These are phyloP conservation scores for Aspergillus sp. DNA, from an alignment of 2,329 filamentous ascomycete genomes.

Conservation along the genomic window DNA sequence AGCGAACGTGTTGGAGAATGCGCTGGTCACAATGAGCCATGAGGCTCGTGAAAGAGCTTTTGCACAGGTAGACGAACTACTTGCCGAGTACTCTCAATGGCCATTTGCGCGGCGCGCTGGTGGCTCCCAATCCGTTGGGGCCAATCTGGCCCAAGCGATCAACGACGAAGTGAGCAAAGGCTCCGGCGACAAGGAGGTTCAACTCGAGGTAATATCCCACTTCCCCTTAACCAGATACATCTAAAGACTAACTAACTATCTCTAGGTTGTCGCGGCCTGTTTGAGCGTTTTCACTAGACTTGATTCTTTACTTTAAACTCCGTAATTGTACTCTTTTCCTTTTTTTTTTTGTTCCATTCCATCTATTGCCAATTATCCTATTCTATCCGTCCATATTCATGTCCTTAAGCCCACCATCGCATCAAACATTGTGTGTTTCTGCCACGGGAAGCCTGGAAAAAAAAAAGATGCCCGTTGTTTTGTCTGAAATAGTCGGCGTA, in stretches of 20 bases:
- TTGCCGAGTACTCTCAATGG: conserved; percentile 97
- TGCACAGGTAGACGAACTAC: conserved; percentile 91
- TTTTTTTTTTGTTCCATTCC: conserved; percentile 6
- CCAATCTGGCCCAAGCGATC: conserved; percentile 86
- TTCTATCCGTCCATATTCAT: conserved; percentile 4
- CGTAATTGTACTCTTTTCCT: conserved; percentile 11
- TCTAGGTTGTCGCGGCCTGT: conserved; percentile 81
- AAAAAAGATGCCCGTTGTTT: background rate
- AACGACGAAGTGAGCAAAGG: conserved; percentile 80
- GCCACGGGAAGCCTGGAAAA: background rate
- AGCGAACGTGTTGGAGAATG: conserved; percentile 96
- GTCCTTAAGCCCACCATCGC: background rate
- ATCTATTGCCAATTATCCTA: conserved; percentile 6
- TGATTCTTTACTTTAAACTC: conserved; percentile 78
- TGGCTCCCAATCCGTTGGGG: conserved; percentile 80
- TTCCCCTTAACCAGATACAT: conserved; percentile 6
- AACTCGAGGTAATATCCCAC: conserved; percentile 74
- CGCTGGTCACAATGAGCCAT: conserved; percentile 88
- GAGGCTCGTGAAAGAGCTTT: conserved; percentile 93
- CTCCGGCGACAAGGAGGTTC: conserved; percentile 85
- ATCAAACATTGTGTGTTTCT: conserved; percentile 7
- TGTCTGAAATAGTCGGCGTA: conserved; percentile 6
- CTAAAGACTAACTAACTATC: conserved; percentile 16
- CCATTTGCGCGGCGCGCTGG: conserved; percentile 81
- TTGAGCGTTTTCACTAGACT: conserved; percentile 96